Conservation (phyloP, 2,329 filamentous ascomycete genomes). For the Malbranchea cinnamomea region DNA sequence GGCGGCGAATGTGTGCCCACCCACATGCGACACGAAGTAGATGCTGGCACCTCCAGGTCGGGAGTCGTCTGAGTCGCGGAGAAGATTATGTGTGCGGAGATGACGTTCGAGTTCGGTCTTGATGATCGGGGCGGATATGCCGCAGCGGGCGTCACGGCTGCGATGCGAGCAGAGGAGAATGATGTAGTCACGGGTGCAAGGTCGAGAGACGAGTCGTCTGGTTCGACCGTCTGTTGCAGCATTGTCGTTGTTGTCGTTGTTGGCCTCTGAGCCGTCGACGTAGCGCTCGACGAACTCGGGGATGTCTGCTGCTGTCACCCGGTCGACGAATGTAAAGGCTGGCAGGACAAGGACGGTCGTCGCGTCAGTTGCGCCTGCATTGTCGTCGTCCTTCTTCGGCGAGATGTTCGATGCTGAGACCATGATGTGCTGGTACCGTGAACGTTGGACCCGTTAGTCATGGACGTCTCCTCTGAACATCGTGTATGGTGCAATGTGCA, state of each 20-base stretch:
- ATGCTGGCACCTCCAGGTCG: slow-evolving; percentile 83
- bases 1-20: slow-evolving; percentile 89
- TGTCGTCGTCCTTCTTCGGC: slow-evolving; percentile 49
- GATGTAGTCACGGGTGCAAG: slow-evolving; percentile 68
- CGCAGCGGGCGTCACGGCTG: slow-evolving; percentile 84
- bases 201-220: slow-evolving; percentile 38
- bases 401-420: slow-evolving; percentile 85
- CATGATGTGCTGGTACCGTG: slow-evolving; percentile 61
- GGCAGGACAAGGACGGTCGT: slow-evolving; percentile 79
- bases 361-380: slow-evolving; percentile 44
- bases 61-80: slow-evolving; percentile 67
- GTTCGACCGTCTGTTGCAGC: not conserved
- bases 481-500: too few relatives aligned
- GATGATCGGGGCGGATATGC: slow-evolving; percentile 83
- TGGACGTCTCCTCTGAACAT: too few relatives aligned
- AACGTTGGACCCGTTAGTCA: not conserved
- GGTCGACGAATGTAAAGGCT: slow-evolving; percentile 66
- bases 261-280: slow-evolving; percentile 53
- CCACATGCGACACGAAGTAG: slow-evolving; percentile 92
- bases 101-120: slow-evolving; percentile 79
- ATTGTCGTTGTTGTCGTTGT: slow-evolving; percentile 55
- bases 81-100: slow-evolving; percentile 67
- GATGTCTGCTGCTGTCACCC: slow-evolving; percentile 61
- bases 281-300: slow-evolving; percentile 55
- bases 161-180: slow-evolving; percentile 88